Evolutionary conservation across 2,329 filamentous ascomycete genomes (phyloP), one percentile per base, ranked within the genome.

Genomic region (Fusarium torulosum): DNA sequence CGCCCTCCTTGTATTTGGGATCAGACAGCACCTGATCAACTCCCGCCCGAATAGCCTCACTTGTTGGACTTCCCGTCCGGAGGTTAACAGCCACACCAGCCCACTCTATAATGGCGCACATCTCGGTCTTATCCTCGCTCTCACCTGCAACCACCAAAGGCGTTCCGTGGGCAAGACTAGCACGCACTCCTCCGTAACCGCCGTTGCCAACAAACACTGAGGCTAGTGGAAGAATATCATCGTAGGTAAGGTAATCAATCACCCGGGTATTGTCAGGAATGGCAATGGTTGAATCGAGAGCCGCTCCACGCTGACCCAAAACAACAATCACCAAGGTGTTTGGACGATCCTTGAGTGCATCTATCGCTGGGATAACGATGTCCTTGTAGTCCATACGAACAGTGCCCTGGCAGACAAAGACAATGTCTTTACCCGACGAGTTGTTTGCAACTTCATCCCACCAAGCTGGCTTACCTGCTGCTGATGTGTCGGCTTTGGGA

Each of bases 401-500:
- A 23, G 59, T 62, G 6, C 59, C 59, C 37, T 58, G 59, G 14
- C 59, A 62, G 21, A 62, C 47, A 33, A 62, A 62, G 23, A 58
- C 15, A 19, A 62, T 53, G 17, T 58, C 49, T 21, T 62, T 58
- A 10, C 42, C 52, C 2, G 41, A 33, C 3, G n/a, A 7, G 14
- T 53, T 52, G 7, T 29, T 13, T n/a, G 23, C 19, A 6, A 53
- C 46, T 9, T 58, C 46, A 25, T 45, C 13, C 54, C 54, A 58
- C 54, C 54, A 52, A 15, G 23, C 7, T 3, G 47, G 41, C 25
- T 33, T 52, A 23, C 6, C 23, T 6, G 33, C 23, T 4, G 21
- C 27, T n/a, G 23, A 1, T 0, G 29, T 9, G 6, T 14, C 21
- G 3, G 15, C 8, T 3, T 31, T 29, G 11, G 31, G 46, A 0